Evolutionary conservation across 768 basidiomycete species (phyloP).

Genomic region (Agaricus blazei): DNA sequence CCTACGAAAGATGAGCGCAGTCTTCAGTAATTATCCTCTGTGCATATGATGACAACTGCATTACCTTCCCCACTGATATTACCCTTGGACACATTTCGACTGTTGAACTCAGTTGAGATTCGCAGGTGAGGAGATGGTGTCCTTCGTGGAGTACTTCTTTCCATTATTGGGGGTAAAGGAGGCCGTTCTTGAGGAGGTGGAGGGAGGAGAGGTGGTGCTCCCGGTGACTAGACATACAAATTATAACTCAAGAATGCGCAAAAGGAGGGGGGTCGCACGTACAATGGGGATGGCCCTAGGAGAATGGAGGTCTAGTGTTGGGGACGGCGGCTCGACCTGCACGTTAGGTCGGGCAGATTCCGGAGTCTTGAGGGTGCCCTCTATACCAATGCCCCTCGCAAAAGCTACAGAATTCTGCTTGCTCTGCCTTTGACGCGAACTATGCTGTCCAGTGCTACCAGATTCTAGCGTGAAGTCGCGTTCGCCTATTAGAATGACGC

Average conservation of each 20-base stretch:
- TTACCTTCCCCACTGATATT: neutral
- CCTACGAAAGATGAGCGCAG: neutral
- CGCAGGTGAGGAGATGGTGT: conserved; percentile 1
- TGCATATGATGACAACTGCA: neutral
- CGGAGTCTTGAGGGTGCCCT: neutral
- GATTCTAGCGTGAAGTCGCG: conserved; percentile 10
- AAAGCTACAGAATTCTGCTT: neutral
- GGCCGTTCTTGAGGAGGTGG: conserved; percentile 6
- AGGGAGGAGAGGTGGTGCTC: conserved; percentile 7
- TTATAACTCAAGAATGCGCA: neutral
- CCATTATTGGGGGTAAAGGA: neutral
- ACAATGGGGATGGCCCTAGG: neutral
- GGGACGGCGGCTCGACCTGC: conserved; percentile 6
- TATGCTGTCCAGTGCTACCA: conserved; percentile 7
- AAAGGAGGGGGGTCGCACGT: neutral
- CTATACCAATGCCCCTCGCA: neutral
- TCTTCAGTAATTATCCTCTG: neutral
- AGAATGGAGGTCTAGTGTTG: neutral
- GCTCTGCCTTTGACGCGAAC: neutral
- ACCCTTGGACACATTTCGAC: neutral
- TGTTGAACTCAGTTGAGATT: neutral
- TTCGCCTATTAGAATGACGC: conserved; percentile 12
- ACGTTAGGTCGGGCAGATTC: neutral
- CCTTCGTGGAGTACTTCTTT: conserved; percentile 1
- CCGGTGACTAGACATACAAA: neutral